Percentiles rank a stretch among this genome's conserved stretches.
Conservation (phyloP, 1,284 basidiomycete genomes). For the Coniferiporia weirii region DNA sequence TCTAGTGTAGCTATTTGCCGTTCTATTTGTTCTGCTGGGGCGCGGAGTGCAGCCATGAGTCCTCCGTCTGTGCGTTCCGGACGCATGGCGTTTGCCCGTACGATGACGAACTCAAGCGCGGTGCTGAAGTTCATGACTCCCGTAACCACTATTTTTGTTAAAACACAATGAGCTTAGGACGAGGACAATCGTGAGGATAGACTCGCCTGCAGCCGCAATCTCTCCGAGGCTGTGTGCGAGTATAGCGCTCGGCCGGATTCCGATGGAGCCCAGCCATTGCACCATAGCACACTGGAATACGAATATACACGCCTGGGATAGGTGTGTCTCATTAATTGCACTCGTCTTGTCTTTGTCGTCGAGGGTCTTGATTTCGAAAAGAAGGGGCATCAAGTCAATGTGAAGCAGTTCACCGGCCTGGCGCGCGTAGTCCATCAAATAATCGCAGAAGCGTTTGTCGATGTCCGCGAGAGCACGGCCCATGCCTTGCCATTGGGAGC, state of each 20-base stretch:
- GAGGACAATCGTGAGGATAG: not conserved
- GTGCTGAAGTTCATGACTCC: conserved; percentile 27
- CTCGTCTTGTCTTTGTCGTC: conserved; percentile 16
- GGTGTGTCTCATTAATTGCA: conserved; percentile 29
- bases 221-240: conserved; percentile 35
- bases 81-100: conserved; percentile 29
- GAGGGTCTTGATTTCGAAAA: conserved; percentile 19
- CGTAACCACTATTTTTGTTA: conserved; percentile 12
- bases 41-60: conserved; percentile 31
- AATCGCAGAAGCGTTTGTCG: conserved; percentile 27
- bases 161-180: conserved; percentile 2
- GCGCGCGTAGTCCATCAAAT: conserved; percentile 26
- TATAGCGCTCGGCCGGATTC: conserved; percentile 28
- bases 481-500: conserved; percentile 34
- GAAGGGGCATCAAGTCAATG: not conserved
- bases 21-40: conserved; percentile 19
- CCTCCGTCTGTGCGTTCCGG: conserved; percentile 25
- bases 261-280: conserved; percentile 28
- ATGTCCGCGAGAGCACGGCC: conserved; percentile 28
- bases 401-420: conserved; percentile 21
- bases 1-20: conserved; percentile 25
- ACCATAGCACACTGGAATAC: conserved; percentile 32
- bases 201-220: conserved; percentile 33
- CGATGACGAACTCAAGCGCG: conserved; percentile 30
- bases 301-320: conserved; percentile 33